phyloP scores from a whole-genome alignment of 306 rosid genomes.

The Clitoria ternatea region DNA sequence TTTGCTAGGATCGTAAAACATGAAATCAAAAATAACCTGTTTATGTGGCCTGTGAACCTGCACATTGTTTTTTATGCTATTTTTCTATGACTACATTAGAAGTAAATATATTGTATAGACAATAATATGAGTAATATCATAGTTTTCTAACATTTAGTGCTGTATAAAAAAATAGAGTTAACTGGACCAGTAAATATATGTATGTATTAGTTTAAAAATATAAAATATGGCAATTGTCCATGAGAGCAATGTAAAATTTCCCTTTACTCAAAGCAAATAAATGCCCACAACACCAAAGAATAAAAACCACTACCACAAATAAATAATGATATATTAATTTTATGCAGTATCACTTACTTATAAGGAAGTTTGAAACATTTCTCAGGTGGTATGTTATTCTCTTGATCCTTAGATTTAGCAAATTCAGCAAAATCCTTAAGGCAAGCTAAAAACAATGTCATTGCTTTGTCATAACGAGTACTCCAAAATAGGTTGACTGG shows the following conservation, averaged over 20 bases:
- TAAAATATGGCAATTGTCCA: no score
- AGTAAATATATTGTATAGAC: no score
- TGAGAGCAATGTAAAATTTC: not conserved
- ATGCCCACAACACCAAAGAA: not conserved
- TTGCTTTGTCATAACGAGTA: slow-evolving; percentile 95
- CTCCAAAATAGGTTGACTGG: slow-evolving; percentile 99
- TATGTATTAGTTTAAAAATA: no score
- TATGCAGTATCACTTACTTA: slow-evolving; percentile 57
- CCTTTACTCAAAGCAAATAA: not conserved
- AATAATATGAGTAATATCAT: no score
- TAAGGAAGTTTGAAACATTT: slow-evolving; percentile 89
- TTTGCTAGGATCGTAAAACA: no score
- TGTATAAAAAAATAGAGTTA: no score
- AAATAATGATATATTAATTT: not conserved
- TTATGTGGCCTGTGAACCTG: no score
- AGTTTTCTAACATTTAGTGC: no score
- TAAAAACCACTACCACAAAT: not conserved
- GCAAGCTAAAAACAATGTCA: slow-evolving; percentile 82
- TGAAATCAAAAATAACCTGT: no score
- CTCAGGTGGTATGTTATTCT: slow-evolving; percentile 89
- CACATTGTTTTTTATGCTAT: no score
- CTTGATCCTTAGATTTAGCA: slow-evolving; percentile 84
- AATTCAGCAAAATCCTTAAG: slow-evolving; percentile 93
- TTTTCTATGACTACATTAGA: no score
- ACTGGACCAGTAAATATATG: not conserved